phyloP scores from a whole-genome alignment of 305 asterid genomes.

The Plantago coronopus region DNA sequence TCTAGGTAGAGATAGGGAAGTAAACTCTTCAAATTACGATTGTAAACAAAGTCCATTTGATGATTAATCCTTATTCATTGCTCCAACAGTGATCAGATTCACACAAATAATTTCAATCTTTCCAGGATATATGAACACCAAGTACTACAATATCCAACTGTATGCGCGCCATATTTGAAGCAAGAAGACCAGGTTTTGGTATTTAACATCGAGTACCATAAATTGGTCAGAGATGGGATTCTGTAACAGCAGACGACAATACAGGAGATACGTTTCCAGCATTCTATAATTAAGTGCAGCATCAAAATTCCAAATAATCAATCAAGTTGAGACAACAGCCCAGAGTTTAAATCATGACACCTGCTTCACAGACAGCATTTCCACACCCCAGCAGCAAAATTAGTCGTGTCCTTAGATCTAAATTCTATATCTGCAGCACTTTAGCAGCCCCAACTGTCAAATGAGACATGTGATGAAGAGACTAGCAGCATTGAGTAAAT shows the following conservation, averaged over 20 bases:
- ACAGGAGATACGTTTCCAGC: too few species aligned
- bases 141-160: neutral
- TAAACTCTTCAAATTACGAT: neutral
- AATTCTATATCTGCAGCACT: too few species aligned
- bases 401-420: neutral
- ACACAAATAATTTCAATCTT: constrained; percentile 11
- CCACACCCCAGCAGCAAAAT: too few species aligned
- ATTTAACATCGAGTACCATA: too few species aligned
- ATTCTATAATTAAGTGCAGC: too few species aligned
- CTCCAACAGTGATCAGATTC: constrained; percentile 17
- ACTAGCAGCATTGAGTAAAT: too few species aligned
- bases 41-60: neutral
- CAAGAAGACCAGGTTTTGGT: neutral
- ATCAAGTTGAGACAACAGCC: too few species aligned
- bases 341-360: too few species aligned
- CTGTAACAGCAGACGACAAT: too few species aligned
- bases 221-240: neutral
- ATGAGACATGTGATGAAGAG: neutral
- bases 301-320: too few species aligned
- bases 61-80: constrained; percentile 5
- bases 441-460: constrained; percentile 17
- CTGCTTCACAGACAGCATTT: too few species aligned
- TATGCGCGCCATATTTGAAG: neutral
- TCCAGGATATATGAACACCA: neutral
- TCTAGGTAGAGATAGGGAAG: constrained; percentile 5